A percentile compares a stretch with the other conserved stretches of the same genome.
Conservation (phyloP, 2,329 filamentous ascomycete species). For the Chlorencoelia australis region DNA sequence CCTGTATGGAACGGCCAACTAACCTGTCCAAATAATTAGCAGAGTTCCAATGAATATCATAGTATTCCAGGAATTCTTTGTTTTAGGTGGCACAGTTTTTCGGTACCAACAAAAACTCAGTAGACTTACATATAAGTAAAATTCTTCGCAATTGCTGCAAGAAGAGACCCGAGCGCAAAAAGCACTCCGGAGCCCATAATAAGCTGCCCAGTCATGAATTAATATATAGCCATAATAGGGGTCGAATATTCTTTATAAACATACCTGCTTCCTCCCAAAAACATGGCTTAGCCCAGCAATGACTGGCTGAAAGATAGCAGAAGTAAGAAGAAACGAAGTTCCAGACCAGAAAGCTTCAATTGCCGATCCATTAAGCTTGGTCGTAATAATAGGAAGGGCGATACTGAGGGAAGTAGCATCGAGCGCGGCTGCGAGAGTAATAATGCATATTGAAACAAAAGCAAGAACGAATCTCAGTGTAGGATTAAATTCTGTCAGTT, state of each 20-base stretch:
- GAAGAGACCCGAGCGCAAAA: constrained; percentile 32
- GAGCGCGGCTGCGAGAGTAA: constrained; percentile 52
- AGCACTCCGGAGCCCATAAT: constrained; percentile 21
- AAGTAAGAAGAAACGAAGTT: constrained; percentile 58
- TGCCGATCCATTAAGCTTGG: constrained; percentile 40
- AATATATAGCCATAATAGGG: too few species aligned
- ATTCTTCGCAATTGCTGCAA: constrained; percentile 29
- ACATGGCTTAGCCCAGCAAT: constrained; percentile 31
- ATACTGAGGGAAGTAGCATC: constrained; percentile 58
- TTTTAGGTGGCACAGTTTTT: too few species aligned
- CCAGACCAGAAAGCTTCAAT: constrained; percentile 63
- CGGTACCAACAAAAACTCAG: not conserved
- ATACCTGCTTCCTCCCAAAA: constrained; percentile 31
- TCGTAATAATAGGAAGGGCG: constrained; percentile 45
- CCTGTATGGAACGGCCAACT: constrained; percentile 35
- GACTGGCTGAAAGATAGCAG: constrained; percentile 48
- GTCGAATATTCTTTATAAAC: too few species aligned
- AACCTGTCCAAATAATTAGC: constrained; percentile 19
- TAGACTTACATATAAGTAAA: constrained; percentile 26
- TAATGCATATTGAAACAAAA: constrained; percentile 28
- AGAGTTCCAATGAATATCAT: too few species aligned
- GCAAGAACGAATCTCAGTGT: constrained; percentile 18
- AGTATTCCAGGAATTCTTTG: too few species aligned
- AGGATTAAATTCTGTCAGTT: constrained; percentile 19
- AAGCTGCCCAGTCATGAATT: too few species aligned